Conservation (phyloP, 1,284 basidiomycete genomes). For the Pholiota adiposa region DNA sequence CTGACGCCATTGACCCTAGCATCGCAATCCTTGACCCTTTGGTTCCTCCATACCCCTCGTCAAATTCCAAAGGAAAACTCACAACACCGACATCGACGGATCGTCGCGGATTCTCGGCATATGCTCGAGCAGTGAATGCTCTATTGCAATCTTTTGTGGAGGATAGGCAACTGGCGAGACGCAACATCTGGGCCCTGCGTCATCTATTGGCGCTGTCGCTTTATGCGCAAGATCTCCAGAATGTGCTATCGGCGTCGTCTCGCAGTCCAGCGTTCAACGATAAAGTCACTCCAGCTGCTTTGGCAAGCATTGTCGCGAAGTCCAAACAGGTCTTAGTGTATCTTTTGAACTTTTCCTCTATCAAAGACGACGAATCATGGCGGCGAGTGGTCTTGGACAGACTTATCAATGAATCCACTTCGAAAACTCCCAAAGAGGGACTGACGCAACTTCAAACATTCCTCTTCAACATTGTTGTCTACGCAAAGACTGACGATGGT, state of each 20-base stretch:
- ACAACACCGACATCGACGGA: slow-evolving; percentile 25
- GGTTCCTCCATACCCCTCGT: slow-evolving; percentile 48
- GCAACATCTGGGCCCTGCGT: slow-evolving; percentile 64
- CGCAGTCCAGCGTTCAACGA: slow-evolving; percentile 53
- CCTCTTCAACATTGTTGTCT: slow-evolving; percentile 21
- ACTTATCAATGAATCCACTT: slow-evolving; percentile 26
- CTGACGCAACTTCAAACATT: slow-evolving; percentile 20
- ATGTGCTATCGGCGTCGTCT: slow-evolving; percentile 46
- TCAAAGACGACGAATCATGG: slow-evolving; percentile 50
- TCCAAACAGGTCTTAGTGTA: slow-evolving; percentile 72
- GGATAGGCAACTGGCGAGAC: slow-evolving; percentile 65
- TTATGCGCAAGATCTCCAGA: slow-evolving; percentile 59
- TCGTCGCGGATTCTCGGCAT: slow-evolving; percentile 55
- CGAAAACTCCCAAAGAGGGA: slow-evolving; percentile 24
- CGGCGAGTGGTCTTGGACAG: slow-evolving; percentile 47
- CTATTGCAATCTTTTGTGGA: slow-evolving; percentile 63
- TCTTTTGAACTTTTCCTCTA: slow-evolving; percentile 52
- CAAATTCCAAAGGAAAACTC: slow-evolving; percentile 20
- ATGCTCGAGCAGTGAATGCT: slow-evolving; percentile 67
- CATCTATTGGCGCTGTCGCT: slow-evolving; percentile 65
- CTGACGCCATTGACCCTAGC: slow-evolving; percentile 56
- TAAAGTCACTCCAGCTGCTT: slow-evolving; percentile 37
- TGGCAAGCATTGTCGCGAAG: slow-evolving; percentile 50
- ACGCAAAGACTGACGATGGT: slow-evolving; percentile 46
- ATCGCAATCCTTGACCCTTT: slow-evolving; percentile 67